Conservation (phyloP, 2,329 filamentous ascomycete genomes). For the Didymella exigua region DNA sequence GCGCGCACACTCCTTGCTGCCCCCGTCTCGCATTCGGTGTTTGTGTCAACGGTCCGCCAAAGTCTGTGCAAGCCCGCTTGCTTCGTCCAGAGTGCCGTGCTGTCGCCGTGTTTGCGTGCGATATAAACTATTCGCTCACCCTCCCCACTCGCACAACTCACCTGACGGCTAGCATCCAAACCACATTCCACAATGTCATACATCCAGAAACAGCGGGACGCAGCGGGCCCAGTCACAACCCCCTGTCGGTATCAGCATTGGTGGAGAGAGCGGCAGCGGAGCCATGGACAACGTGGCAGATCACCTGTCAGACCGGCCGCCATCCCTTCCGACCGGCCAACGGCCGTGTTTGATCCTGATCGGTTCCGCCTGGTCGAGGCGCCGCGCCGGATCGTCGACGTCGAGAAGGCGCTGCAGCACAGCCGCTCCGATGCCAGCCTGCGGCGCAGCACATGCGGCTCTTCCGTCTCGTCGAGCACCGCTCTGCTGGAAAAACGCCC, state of each 20-base stretch:
- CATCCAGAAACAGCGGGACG: slow-evolving; percentile 13
- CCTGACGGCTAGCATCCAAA: slow-evolving; percentile 12
- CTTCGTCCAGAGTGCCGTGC: slow-evolving; percentile 10
- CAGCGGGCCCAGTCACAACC: background rate
- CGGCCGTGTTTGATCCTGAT: slow-evolving; percentile 18
- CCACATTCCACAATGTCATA: slow-evolving; percentile 25
- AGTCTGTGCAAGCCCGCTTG: slow-evolving; percentile 12
- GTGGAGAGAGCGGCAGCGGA: slow-evolving; percentile 16
- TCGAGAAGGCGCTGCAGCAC: slow-evolving; percentile 27
- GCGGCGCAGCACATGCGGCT: background rate
- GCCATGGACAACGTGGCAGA: slow-evolving; percentile 4
- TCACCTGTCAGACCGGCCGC: slow-evolving; percentile 1
- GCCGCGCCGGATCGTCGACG: slow-evolving; percentile 1
- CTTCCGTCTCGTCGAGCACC: background rate
- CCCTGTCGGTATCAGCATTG: slow-evolving; percentile 19
- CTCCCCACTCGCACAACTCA: slow-evolving; percentile 20
- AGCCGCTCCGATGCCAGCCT: background rate
- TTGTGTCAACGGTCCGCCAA: slow-evolving; percentile 18
- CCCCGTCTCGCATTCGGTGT: slow-evolving; percentile 16
- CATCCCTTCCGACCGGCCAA: slow-evolving; percentile 6
- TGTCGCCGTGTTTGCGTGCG: slow-evolving; percentile 1
- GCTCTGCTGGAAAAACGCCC: background rate
- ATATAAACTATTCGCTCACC: slow-evolving; percentile 26
- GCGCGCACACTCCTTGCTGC: slow-evolving; percentile 28
- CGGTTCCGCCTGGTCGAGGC: slow-evolving; percentile 12